A percentile compares a stretch with the other conserved stretches of the same genome.
Conservation (phyloP, 352 stramenopile species). For the Halophytophthora polymorphica region DNA sequence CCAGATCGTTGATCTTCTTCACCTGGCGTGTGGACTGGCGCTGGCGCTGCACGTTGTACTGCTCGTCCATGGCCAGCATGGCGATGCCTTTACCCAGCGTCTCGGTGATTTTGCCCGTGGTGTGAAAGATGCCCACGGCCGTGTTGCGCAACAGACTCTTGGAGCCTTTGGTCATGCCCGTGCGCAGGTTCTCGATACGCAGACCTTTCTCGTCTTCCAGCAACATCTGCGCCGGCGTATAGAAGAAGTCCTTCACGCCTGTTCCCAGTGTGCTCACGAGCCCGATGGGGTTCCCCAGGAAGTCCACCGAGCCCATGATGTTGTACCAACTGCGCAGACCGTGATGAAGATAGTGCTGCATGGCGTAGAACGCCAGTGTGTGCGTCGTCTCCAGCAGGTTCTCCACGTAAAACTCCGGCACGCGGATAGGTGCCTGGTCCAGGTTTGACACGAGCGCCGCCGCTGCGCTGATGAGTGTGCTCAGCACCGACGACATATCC, state of each 20-base stretch:
- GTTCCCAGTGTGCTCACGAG: conserved; percentile 87
- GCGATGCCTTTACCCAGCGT: conserved; percentile 86
- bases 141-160: conserved; percentile 87
- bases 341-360: conserved; percentile 86
- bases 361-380: conserved; percentile 79
- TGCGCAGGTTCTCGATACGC: conserved; percentile 83
- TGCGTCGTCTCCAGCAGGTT: conserved; percentile 86
- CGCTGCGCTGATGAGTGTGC: conserved; percentile 76
- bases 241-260: conserved; percentile 94
- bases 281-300: conserved; percentile 88
- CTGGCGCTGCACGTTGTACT: conserved; percentile 84
- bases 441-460: conserved; percentile 82
- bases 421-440: conserved; percentile 81
- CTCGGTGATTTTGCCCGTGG: conserved; percentile 88
- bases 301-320: conserved; percentile 88
- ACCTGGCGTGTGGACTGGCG: conserved; percentile 71
- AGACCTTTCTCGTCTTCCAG: conserved; percentile 87
- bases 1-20: conserved; percentile 74
- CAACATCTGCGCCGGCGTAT: conserved; percentile 91
- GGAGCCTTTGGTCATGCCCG: conserved; percentile 85
- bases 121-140: conserved; percentile 87
- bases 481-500: conserved; percentile 76
- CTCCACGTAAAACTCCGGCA: conserved; percentile 89
- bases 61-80: conserved; percentile 81
- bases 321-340: conserved; percentile 83